phyloP scores from a whole-genome alignment of 2,329 filamentous ascomycete species.

The Aspergillus sp. region DNA sequence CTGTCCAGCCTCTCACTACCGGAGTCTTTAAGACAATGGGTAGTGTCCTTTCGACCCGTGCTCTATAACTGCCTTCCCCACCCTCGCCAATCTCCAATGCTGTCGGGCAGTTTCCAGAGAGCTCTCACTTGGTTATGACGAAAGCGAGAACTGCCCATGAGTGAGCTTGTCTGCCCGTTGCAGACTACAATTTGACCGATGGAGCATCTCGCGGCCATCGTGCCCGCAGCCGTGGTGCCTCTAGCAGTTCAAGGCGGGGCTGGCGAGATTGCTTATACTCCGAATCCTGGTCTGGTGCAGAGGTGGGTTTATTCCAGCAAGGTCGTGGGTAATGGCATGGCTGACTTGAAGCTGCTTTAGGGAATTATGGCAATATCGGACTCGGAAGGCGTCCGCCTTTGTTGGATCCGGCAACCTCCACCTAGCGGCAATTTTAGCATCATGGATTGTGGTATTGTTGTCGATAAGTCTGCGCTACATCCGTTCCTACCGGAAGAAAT shows the following conservation, averaged over 20 bases:
- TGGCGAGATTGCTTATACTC: not conserved
- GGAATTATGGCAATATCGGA: slow-evolving; percentile 27
- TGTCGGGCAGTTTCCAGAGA: not conserved
- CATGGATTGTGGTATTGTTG: slow-evolving; percentile 20
- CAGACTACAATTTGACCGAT: not conserved
- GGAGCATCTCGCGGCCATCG: slow-evolving; percentile 1
- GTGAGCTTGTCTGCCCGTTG: not conserved
- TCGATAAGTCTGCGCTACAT: slow-evolving; percentile 14
- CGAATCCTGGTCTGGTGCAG: not conserved
- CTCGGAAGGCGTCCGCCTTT: slow-evolving; percentile 23
- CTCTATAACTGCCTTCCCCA: not conserved
- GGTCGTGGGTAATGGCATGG: not conserved
- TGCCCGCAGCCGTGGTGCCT: not conserved
- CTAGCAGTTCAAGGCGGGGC: not conserved
- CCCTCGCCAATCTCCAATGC: not conserved
- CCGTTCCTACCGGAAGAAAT: slow-evolving; percentile 10
- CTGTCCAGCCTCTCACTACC: not conserved
- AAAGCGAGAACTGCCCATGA: not conserved
- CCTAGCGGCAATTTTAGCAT: slow-evolving; percentile 22
- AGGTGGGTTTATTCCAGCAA: not conserved
- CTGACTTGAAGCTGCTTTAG: slow-evolving; percentile 3
- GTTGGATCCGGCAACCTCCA: slow-evolving; percentile 28
- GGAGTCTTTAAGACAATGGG: not conserved
- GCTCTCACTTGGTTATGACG: slow-evolving; percentile 3
- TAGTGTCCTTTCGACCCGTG: not conserved